Evolutionary conservation across 2,329 filamentous ascomycete genomes (phyloP).

Genomic region (Aspergillus cejpii): DNA sequence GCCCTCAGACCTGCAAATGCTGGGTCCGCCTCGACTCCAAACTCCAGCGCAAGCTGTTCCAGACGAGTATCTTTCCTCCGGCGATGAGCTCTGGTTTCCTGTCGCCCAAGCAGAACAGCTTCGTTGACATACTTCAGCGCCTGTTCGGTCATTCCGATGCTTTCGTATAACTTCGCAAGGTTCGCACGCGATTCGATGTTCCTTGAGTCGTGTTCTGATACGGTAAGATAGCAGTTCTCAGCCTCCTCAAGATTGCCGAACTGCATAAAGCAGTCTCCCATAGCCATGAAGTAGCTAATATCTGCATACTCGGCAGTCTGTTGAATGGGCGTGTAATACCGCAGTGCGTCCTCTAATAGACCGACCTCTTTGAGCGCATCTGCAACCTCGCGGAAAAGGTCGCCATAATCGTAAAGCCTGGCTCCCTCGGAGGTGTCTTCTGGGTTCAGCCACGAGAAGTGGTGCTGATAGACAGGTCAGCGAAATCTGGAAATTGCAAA

Average conservation of each 20-base stretch:
- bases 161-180: conserved; percentile 78
- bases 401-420: conserved; percentile 60
- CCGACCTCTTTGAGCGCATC: conserved; percentile 50
- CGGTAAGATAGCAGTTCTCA: conserved; percentile 67
- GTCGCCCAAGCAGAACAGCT: conserved; percentile 58
- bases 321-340: conserved; percentile 52
- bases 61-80: conserved; percentile 34
- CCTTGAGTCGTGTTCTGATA: conserved; percentile 64
- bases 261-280: conserved; percentile 59
- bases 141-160: conserved; percentile 63
- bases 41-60: conserved; percentile 38
- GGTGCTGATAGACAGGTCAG: conserved; percentile 43
- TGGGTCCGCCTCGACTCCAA: conserved; percentile 22
- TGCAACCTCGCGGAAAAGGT: conserved; percentile 69
- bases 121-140: conserved; percentile 72
- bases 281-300: conserved; percentile 46
- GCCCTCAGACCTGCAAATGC: conserved; percentile 13
- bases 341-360: conserved; percentile 50
- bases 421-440: conserved; percentile 47
- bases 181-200: conserved; percentile 71
- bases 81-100: conserved; percentile 29
- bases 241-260: conserved; percentile 60
- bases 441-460: conserved; percentile 65
- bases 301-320: conserved; percentile 44
- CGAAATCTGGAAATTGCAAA: neutral